A percentile compares a stretch with the other conserved stretches of the same genome.
phyloP scores from a whole-genome alignment of 2,329 filamentous ascomycete species.

The Grosmannia penicillata region DNA sequence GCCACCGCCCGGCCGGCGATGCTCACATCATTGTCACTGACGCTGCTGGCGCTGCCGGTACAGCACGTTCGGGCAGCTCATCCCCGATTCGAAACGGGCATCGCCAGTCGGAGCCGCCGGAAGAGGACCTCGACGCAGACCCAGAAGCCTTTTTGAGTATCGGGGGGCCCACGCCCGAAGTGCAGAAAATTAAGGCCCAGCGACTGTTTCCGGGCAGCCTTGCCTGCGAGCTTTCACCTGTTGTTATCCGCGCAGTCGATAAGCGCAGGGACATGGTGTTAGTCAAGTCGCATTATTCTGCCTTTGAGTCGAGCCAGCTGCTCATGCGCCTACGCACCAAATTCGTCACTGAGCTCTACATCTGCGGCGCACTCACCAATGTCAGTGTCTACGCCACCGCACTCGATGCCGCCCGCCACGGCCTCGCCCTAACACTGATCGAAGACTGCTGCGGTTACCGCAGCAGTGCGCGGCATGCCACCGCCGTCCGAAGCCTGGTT shows the following conservation, averaged over 20 bases:
- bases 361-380: slow-evolving; percentile 78
- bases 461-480: slow-evolving; percentile 50
- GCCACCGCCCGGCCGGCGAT: slow-evolving; percentile 40
- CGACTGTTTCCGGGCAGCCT: slow-evolving; percentile 29
- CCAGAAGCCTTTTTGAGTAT: slow-evolving; percentile 23
- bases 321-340: slow-evolving; percentile 68
- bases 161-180: slow-evolving; percentile 3
- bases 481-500: slow-evolving; percentile 55
- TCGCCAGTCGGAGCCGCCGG: slow-evolving; percentile 9
- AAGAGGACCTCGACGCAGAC: slow-evolving; percentile 17
- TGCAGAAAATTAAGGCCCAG: slow-evolving; percentile 13
- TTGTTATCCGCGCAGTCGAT: slow-evolving; percentile 27
- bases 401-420: slow-evolving; percentile 76
- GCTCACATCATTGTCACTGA: slow-evolving; percentile 33
- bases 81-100: neutral
- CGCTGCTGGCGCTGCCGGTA: neutral
- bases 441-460: slow-evolving; percentile 82
- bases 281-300: slow-evolving; percentile 74
- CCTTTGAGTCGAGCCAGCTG: slow-evolving; percentile 61
- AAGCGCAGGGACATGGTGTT: slow-evolving; percentile 32
- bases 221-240: slow-evolving; percentile 29
- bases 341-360: slow-evolving; percentile 76
- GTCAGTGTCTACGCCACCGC: slow-evolving; percentile 84
- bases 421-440: slow-evolving; percentile 71
- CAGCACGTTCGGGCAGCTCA: no score